Evolutionary conservation across 2,329 filamentous ascomycete genomes (phyloP).

Genomic region (Aspergillus novofumigatus): DNA sequence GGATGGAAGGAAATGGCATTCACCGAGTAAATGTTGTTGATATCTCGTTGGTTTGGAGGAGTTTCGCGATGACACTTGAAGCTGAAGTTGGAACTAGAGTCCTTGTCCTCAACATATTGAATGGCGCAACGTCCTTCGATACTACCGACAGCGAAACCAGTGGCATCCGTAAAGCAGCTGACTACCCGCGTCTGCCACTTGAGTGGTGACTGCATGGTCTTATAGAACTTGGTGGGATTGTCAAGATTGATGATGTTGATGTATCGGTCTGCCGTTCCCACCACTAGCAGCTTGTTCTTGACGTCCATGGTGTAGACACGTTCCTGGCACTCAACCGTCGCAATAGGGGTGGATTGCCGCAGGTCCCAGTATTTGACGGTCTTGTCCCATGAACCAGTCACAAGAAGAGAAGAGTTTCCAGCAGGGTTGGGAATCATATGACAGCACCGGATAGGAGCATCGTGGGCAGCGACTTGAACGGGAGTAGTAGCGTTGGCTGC

Average conservation of each 20-base stretch:
- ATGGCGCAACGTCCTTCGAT: constrained; percentile 97
- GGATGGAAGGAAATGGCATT: constrained; percentile 99
- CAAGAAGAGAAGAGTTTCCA: constrained; percentile 65
- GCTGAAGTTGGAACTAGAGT: constrained; percentile 87
- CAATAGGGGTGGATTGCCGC: constrained; percentile 45
- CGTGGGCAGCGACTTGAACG: constrained; percentile 76
- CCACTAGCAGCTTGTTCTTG: constrained; percentile 78
- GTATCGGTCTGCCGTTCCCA: constrained; percentile 90
- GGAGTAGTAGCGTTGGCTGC: constrained; percentile 50
- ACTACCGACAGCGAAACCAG: constrained; percentile 89
- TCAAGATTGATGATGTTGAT: constrained; percentile 93
- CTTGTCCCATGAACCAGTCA: constrained; percentile 70
- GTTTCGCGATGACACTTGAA: constrained; percentile 97
- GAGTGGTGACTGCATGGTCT: constrained; percentile 89
- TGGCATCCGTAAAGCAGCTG: constrained; percentile 88
- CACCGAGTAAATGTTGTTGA: constrained; percentile 87
- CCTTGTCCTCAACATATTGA: constrained; percentile 96
- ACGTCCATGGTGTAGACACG: constrained; percentile 84
- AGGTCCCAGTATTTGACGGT: constrained; percentile 57
- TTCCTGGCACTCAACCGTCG: constrained; percentile 46
- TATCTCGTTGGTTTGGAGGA: constrained; percentile 58
- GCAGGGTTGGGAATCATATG: constrained; percentile 67
- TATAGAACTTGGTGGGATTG: constrained; percentile 87
- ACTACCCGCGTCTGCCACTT: constrained; percentile 98
- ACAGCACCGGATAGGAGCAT: constrained; percentile 73